Evolutionary conservation across 2,329 filamentous ascomycete genomes (phyloP).

Genomic region (Trichoderma harzianum): DNA sequence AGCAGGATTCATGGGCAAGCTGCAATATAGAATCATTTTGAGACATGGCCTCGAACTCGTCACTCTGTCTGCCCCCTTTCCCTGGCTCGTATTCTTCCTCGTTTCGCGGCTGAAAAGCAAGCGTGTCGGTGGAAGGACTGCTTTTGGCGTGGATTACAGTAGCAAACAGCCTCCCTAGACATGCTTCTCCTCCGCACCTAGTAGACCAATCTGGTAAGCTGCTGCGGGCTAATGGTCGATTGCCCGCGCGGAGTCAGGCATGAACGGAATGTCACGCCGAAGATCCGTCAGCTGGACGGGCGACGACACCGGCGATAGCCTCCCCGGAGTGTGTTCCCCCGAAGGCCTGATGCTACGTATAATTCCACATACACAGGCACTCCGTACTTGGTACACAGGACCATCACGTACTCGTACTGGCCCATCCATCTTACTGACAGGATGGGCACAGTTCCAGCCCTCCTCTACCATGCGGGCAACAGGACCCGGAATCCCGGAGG

Average conservation of each 20-base stretch:
- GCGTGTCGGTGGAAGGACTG: background rate
- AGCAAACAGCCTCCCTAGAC: background rate
- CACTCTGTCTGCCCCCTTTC: background rate
- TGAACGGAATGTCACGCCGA: background rate
- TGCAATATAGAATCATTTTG: slow-evolving; percentile 12
- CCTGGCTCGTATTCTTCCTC: background rate
- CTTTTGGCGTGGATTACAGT: background rate
- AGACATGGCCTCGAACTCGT: background rate
- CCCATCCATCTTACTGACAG: background rate
- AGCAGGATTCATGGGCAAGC: slow-evolving; percentile 13
- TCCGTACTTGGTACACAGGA: background rate
- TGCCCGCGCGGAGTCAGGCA: background rate
- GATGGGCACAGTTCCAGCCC: background rate
- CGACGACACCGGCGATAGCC: background rate
- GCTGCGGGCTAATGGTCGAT: background rate
- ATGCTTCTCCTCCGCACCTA: background rate
- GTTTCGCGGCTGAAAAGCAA: background rate
- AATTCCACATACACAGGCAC: background rate
- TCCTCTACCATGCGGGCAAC: background rate
- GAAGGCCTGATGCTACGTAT: background rate
- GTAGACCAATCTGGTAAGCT: background rate
- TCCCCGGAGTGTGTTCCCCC: background rate
- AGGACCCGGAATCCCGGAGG: slow-evolving; percentile 8
- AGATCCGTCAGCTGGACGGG: background rate
- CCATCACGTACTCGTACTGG: background rate